Percentiles rank a stretch among this genome's conserved stretches.
Evolutionary conservation across 805 yeast genomes (phyloP).

Genomic region (Zygosaccharomyces pseudorouxii): DNA sequence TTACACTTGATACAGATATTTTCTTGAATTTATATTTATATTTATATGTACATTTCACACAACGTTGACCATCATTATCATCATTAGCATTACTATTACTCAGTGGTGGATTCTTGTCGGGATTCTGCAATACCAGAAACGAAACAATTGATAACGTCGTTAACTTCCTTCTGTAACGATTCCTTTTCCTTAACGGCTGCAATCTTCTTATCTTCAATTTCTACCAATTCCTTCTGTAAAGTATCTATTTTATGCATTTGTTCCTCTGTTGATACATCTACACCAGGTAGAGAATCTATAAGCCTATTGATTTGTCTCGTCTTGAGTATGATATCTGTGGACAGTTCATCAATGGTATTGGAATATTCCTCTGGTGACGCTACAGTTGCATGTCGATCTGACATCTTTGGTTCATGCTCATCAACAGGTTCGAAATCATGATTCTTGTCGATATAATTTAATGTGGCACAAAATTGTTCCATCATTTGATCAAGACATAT

Average conservation of each 20-base stretch:
- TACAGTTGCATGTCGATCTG: slow-evolving; percentile 56
- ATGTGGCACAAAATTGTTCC: slow-evolving; percentile 74
- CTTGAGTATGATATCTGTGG: slow-evolving; percentile 79
- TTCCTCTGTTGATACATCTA: slow-evolving; percentile 72
- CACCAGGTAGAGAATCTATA: slow-evolving; percentile 88
- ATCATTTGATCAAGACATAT: slow-evolving; percentile 74
- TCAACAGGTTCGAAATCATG: slow-evolving; percentile 52
- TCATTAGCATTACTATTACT: slow-evolving; percentile 1
- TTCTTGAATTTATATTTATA: not conserved
- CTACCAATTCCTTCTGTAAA: slow-evolving; percentile 56
- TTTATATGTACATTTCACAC: not conserved
- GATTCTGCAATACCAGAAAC: slow-evolving; percentile 38
- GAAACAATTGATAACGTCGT: slow-evolving; percentile 54
- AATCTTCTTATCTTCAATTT: slow-evolving; percentile 55
- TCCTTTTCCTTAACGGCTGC: slow-evolving; percentile 62
- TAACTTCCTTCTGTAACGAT: slow-evolving; percentile 54
- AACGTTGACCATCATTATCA: not conserved
- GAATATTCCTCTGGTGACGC: slow-evolving; percentile 44
- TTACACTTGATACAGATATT: not conserved
- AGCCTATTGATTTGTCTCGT: slow-evolving; percentile 81
- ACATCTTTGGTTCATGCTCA: slow-evolving; percentile 50
- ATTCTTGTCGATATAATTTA: slow-evolving; percentile 73
- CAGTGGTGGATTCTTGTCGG: slow-evolving; percentile 16
- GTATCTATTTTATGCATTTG: slow-evolving; percentile 62
- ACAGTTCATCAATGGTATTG: slow-evolving; percentile 64